These are phyloP conservation scores for Ustilago tritici DNA, from an alignment of 1,284 basidiomycete species.

Conservation along the genomic window DNA sequence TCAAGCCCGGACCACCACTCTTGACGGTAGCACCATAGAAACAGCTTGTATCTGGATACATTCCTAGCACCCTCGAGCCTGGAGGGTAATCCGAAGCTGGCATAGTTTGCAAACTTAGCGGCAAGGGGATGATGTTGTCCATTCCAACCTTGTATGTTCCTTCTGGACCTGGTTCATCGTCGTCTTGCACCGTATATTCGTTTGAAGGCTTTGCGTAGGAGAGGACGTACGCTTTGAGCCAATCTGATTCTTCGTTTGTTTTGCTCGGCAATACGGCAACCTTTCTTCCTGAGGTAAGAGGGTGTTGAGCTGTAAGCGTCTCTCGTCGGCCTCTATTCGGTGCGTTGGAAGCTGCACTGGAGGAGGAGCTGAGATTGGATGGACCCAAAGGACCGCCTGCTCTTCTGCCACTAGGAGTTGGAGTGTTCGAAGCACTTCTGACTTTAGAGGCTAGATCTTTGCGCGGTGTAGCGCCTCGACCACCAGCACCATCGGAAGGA, in stretches of 20 bases:
- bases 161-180: constrained; percentile 50
- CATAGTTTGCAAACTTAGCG: constrained; percentile 57
- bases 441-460: constrained; percentile 38
- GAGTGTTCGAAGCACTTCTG: constrained; percentile 19
- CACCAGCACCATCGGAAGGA: constrained; percentile 33
- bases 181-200: constrained; percentile 50
- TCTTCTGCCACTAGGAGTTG: constrained; percentile 35
- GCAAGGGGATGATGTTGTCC: constrained; percentile 64
- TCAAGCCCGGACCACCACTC: constrained; percentile 63
- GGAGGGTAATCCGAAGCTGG: constrained; percentile 59
- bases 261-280: constrained; percentile 45
- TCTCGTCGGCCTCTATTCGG: constrained; percentile 29
- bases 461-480: constrained; percentile 32
- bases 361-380: constrained; percentile 28
- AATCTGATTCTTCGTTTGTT: constrained; percentile 46
- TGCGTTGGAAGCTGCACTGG: constrained; percentile 8
- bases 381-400: constrained; percentile 21
- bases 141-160: constrained; percentile 52
- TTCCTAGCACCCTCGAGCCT: constrained; percentile 64
- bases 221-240: constrained; percentile 49
- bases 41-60: constrained; percentile 69
- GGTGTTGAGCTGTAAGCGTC: constrained; percentile 43
- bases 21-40: constrained; percentile 68
- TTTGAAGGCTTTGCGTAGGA: constrained; percentile 42
- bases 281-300: constrained; percentile 37